These are phyloP conservation scores for Exobasidium rhododendri DNA, from an alignment of 1,284 basidiomycete genomes.

Conservation along the genomic window DNA sequence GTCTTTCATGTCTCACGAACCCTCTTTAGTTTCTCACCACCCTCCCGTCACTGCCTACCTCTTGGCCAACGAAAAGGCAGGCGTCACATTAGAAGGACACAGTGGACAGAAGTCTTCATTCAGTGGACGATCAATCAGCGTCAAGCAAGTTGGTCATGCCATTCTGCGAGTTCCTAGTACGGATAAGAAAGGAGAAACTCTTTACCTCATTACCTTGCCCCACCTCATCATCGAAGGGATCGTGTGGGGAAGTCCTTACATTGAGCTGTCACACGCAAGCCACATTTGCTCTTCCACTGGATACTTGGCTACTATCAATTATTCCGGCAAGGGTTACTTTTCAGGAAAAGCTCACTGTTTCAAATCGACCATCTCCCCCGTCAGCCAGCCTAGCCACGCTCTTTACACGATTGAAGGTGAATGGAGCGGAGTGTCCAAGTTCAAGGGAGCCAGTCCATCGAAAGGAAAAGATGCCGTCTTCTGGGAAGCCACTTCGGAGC, in stretches of 20 bases:
- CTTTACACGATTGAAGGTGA: conserved; percentile 74
- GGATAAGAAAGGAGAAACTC: conserved; percentile 62
- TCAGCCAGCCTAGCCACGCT: conserved; percentile 56
- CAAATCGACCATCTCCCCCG: conserved; percentile 71
- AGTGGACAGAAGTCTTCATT: conserved; percentile 89
- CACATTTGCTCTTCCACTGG: conserved; percentile 80
- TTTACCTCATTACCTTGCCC: conserved; percentile 85
- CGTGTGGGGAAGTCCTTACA: conserved; percentile 59
- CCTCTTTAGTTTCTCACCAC: conserved; percentile 58
- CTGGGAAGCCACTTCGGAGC: conserved; percentile 58
- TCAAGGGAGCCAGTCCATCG: conserved; percentile 38
- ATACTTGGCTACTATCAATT: conserved; percentile 66
- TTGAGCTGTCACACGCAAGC: conserved; percentile 62
- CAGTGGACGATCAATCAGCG: conserved; percentile 70
- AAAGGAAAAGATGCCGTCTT: conserved; percentile 56
- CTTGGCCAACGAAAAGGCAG: conserved; percentile 78
- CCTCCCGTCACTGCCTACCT: conserved; percentile 61
- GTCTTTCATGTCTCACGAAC: too few relatives aligned
- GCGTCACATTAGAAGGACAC: conserved; percentile 78
- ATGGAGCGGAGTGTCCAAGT: conserved; percentile 73
- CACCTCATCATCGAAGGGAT: conserved; percentile 55
- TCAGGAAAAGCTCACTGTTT: conserved; percentile 87
- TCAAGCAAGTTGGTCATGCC: conserved; percentile 95
- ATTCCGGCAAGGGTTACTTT: conserved; percentile 91
- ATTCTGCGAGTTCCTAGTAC: conserved; percentile 68